Evolutionary conservation across 2,329 filamentous ascomycete species (phyloP), one percentile per base, ranked within the genome.

Genomic region (Thelonectria rubi): DNA sequence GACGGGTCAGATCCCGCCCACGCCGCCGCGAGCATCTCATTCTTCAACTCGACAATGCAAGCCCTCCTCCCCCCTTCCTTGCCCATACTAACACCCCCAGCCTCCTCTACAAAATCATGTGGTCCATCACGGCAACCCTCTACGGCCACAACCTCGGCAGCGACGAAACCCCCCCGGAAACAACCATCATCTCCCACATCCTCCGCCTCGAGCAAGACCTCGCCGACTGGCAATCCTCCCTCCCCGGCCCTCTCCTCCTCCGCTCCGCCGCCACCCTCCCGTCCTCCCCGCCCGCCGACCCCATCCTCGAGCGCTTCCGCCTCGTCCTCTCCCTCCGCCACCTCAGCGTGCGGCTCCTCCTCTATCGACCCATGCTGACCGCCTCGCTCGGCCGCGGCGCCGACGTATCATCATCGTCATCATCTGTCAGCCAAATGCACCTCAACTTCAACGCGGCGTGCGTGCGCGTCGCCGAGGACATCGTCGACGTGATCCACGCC

Each of bases 301-400:
- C 61, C 5, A 58, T 65, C 24, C 67, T 59, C 60, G 77, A 66
- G 64, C 74, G 68, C 7, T 77, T 82, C 40, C 74, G 75, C 3
- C 72, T 83, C 8, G 78, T 85, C 3, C 69, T 76, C 4, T 72
- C 74, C 0, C 52, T 77, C 2, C 58, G 76, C 14, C 74, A 76
- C 47, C 73, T 74, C 40, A 77, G 74, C 51, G 53, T 77, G 11
- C 72, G 69, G 12, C 68, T 77, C 1, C 65, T 78, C 1, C 68
- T 72, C 1, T 72, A 76, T 40, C 65, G 76, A 2, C 74, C 74
- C 7, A 58, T 58, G n/a, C 14, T 64, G 6, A 51, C 48, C 15
- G 20, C 48, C 11, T 48, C 54, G 6, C 46, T 61, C 20, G 12
- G 3, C 20, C 4, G 2, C 30, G 6, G 21, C 8, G 26, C 26